phyloP scores from a whole-genome alignment of 2,329 filamentous ascomycete genomes.

The Calonectria multiphialidica region DNA sequence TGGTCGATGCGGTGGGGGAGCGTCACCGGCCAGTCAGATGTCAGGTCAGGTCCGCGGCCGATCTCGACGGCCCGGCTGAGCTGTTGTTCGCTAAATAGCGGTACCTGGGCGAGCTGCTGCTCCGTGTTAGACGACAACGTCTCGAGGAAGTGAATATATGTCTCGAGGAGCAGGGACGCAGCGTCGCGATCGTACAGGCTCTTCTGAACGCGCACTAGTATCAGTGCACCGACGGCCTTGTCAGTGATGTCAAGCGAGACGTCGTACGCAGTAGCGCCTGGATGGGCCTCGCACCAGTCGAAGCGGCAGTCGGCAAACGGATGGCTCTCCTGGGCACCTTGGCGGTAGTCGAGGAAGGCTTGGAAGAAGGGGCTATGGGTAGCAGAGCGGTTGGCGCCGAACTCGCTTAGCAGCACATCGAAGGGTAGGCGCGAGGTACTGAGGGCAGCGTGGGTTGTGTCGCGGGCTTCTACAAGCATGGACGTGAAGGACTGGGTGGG shows the following conservation, averaged over 20 bases:
- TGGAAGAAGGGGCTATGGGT: constrained; percentile 12
- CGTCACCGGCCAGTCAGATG: background rate
- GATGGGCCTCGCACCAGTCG: background rate
- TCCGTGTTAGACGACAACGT: background rate
- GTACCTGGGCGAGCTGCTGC: background rate
- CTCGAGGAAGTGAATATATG: background rate
- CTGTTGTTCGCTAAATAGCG: background rate
- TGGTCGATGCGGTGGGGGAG: background rate
- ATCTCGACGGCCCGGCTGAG: background rate
- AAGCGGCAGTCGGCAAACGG: background rate
- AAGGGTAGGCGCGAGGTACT: background rate
- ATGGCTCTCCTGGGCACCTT: background rate
- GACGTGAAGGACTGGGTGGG: background rate
- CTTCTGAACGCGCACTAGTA: background rate
- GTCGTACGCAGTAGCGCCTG: background rate
- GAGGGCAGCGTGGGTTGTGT: background rate
- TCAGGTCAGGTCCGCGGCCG: background rate
- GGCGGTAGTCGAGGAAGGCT: background rate
- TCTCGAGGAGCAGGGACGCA: background rate
- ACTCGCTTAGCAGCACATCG: constrained; percentile 1
- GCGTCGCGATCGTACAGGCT: background rate
- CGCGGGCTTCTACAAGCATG: background rate
- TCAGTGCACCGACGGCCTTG: background rate
- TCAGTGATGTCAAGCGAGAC: background rate
- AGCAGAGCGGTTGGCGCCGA: background rate